phyloP scores from a whole-genome alignment of 805 yeast genomes.

The Metschnikowia hibisci region DNA sequence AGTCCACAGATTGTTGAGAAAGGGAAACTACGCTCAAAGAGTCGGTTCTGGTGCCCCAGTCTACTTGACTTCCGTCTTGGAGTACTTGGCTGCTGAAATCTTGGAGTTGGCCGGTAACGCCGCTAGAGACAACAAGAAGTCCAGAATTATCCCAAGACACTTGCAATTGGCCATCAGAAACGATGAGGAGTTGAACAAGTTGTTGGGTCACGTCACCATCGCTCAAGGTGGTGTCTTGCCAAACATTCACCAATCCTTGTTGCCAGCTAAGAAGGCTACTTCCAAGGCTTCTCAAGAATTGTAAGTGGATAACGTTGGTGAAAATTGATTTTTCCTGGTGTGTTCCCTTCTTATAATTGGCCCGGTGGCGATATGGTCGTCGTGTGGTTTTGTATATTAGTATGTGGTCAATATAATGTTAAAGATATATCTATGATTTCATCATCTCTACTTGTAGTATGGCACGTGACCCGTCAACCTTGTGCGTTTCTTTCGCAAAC shows the following conservation, averaged over 20 bases:
- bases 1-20: slow-evolving; percentile 49
- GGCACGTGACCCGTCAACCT: slow-evolving; percentile 3
- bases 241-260: slow-evolving; percentile 47
- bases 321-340: slow-evolving; percentile 19
- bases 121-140: slow-evolving; percentile 81
- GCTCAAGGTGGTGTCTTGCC: slow-evolving; percentile 54
- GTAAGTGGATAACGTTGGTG: slow-evolving; percentile 18
- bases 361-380: slow-evolving; percentile 18
- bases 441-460: neutral
- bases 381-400: slow-evolving; percentile 22
- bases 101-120: slow-evolving; percentile 52
- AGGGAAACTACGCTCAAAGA: slow-evolving; percentile 50
- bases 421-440: slow-evolving; percentile 11
- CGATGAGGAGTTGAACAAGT: slow-evolving; percentile 49
- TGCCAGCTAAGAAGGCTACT: slow-evolving; percentile 31
- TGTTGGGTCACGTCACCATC: slow-evolving; percentile 60
- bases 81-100: slow-evolving; percentile 48
- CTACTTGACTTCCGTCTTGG: slow-evolving; percentile 47
- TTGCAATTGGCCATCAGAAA: slow-evolving; percentile 51
- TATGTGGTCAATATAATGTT: slow-evolving; percentile 24
- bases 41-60: slow-evolving; percentile 53
- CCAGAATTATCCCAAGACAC: slow-evolving; percentile 56
- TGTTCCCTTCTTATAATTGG: slow-evolving; percentile 19
- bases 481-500: neutral
- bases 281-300: slow-evolving; percentile 24